Evolutionary conservation across 2,329 filamentous ascomycete species (phyloP).

Genomic region (Exophiala alcalophila): DNA sequence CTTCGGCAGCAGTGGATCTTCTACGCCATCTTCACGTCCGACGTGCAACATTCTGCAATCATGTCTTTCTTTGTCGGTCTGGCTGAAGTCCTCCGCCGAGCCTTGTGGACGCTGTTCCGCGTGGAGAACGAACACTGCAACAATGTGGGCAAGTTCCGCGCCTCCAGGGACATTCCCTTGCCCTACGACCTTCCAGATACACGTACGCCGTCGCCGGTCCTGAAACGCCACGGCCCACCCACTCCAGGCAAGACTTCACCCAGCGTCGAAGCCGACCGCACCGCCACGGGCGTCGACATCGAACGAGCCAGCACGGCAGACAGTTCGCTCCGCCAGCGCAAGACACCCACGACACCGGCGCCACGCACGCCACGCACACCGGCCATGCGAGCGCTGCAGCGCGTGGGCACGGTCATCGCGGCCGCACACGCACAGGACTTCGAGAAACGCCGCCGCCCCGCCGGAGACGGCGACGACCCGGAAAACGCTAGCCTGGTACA

Average conservation of each 20-base stretch:
- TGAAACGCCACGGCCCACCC: slow-evolving; percentile 4
- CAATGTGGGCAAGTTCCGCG: slow-evolving; percentile 86
- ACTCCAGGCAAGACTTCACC: slow-evolving; percentile 8
- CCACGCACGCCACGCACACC: slow-evolving; percentile 33
- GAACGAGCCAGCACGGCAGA: slow-evolving; percentile 20
- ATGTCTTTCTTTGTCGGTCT: slow-evolving; percentile 77
- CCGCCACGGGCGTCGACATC: slow-evolving; percentile 27
- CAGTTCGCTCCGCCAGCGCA: slow-evolving; percentile 22
- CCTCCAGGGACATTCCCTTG: slow-evolving; percentile 79
- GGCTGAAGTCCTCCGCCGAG: slow-evolving; percentile 76
- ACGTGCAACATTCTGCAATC: slow-evolving; percentile 77
- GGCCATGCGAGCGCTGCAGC: slow-evolving; percentile 35
- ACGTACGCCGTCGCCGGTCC: slow-evolving; percentile 15
- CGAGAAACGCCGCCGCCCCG: slow-evolving; percentile 66
- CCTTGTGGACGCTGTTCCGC: slow-evolving; percentile 87
- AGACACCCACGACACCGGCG: slow-evolving; percentile 32
- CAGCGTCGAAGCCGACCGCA: slow-evolving; percentile 9
- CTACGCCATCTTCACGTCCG: slow-evolving; percentile 77
- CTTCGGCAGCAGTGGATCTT: slow-evolving; percentile 93
- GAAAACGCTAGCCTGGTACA: too few species aligned
- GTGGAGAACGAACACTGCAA: slow-evolving; percentile 97
- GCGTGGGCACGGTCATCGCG: slow-evolving; percentile 68
- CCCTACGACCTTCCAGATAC: slow-evolving; percentile 57
- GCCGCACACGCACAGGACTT: slow-evolving; percentile 89
- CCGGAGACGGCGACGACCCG: too few species aligned